These are phyloP conservation scores for Phlegmacium glaucopus DNA, from an alignment of 768 basidiomycete species.

Conservation along the genomic window DNA sequence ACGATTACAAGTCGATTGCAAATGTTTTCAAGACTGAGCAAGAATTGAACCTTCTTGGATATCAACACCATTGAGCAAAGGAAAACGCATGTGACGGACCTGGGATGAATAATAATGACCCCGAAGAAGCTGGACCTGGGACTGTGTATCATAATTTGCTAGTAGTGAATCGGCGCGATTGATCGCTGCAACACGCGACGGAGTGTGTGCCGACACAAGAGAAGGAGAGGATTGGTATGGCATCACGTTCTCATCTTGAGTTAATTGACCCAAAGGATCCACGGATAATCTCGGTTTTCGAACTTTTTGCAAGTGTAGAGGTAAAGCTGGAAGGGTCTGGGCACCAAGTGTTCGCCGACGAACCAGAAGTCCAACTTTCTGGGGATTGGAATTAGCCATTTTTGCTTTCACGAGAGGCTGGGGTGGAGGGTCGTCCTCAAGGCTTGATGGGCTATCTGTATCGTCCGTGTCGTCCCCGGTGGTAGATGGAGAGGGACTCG, in stretches of 20 bases:
- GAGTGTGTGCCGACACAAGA: slow-evolving; percentile 45
- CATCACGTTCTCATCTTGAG: slow-evolving; percentile 37
- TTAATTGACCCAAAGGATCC: slow-evolving; percentile 73
- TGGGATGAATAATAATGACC: slow-evolving; percentile 87
- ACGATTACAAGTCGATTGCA: slow-evolving; percentile 89
- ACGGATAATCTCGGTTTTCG: slow-evolving; percentile 59
- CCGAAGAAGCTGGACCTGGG: slow-evolving; percentile 72
- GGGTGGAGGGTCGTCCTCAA: slow-evolving; percentile 25
- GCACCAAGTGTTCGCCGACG: slow-evolving; percentile 59
- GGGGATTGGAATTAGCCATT: slow-evolving; percentile 8
- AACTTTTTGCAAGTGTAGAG: slow-evolving; percentile 52
- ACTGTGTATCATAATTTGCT: slow-evolving; percentile 60
- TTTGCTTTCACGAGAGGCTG: slow-evolving; percentile 6
- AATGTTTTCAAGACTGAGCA: slow-evolving; percentile 87
- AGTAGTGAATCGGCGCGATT: slow-evolving; percentile 55
- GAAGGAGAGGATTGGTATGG: slow-evolving; percentile 75
- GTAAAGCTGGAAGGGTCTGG: slow-evolving; percentile 73
- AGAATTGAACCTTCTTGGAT: slow-evolving; percentile 67
- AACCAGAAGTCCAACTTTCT: slow-evolving; percentile 20
- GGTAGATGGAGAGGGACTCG: slow-evolving; percentile 13
- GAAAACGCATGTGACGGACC: slow-evolving; percentile 40
- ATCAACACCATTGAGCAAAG: slow-evolving; percentile 10
- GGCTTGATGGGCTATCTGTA: slow-evolving; percentile 31
- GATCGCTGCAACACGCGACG: slow-evolving; percentile 40
- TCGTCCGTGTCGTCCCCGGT: slow-evolving; percentile 42